Conservation (phyloP, 176 grass and related monocot genomes). For the Hordeum vulgare region DNA sequence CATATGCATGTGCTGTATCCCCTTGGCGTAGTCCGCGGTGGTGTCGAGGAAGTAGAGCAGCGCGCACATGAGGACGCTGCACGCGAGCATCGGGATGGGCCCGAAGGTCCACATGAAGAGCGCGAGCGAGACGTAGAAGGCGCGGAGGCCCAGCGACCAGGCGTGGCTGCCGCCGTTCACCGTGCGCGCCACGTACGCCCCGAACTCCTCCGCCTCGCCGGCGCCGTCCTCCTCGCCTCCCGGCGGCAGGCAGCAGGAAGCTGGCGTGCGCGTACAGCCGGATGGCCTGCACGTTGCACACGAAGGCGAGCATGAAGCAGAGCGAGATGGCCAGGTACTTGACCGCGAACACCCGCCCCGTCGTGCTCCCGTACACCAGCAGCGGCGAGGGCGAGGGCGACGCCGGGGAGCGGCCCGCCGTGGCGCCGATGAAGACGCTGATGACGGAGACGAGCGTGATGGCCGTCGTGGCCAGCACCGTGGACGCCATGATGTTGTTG, state of each 20-base stretch:
- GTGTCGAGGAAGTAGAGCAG: conserved; percentile 68
- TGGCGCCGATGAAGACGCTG: conserved; percentile 62
- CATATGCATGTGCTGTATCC: background rate
- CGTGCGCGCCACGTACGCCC: conserved; percentile 44
- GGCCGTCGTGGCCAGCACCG: conserved; percentile 67
- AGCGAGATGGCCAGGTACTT: conserved; percentile 76
- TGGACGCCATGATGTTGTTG: conserved; percentile 96
- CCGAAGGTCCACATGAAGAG: conserved; percentile 93
- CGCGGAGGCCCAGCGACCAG: conserved; percentile 80
- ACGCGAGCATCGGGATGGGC: conserved; percentile 60
- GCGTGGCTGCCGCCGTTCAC: conserved; percentile 73
- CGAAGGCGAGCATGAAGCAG: conserved; percentile 82
- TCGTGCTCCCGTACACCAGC: conserved; percentile 68
- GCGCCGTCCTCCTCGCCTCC: background rate
- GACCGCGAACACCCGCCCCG: conserved; percentile 30
- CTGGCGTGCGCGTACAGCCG: conserved; percentile 69
- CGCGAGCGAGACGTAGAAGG: conserved; percentile 70
- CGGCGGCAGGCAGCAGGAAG: conserved; percentile 61
- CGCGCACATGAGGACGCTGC: conserved; percentile 50
- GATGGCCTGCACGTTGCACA: conserved; percentile 87
- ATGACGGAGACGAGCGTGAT: conserved; percentile 77
- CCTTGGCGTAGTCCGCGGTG: conserved; percentile 17
- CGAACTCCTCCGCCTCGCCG: background rate
- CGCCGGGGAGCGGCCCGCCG: background rate
- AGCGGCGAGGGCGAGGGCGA: background rate